Percentiles rank a stretch among this genome's conserved stretches.
Conservation (phyloP, 2,329 filamentous ascomycete genomes). For the Verticillium longisporum region DNA sequence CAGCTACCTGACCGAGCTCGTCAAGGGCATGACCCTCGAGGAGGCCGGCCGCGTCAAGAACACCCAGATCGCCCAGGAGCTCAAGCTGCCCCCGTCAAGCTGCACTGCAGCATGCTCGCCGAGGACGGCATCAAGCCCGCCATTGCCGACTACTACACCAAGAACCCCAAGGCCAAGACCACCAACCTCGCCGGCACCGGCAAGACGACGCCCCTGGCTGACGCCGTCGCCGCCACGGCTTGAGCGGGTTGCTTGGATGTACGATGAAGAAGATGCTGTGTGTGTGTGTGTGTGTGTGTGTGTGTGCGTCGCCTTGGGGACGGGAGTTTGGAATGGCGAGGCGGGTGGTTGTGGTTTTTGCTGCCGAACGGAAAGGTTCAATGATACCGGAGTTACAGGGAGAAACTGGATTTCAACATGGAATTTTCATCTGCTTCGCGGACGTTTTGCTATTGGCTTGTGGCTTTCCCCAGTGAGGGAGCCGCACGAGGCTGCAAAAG, state of each 20-base stretch:
- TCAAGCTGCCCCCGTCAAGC: conserved; percentile 83
- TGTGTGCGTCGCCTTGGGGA: neutral
- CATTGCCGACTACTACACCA: conserved; percentile 84
- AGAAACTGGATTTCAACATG: neutral
- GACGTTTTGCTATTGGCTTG: neutral
- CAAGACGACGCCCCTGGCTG: conserved; percentile 55
- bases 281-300: neutral
- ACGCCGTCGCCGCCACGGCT: conserved; percentile 20
- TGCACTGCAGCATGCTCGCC: conserved; percentile 87
- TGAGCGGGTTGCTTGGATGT: neutral
- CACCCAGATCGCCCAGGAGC: conserved; percentile 95
- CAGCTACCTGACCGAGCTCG: conserved; percentile 92
- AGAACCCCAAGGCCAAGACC: conserved; percentile 67
- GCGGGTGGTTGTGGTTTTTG: neutral
- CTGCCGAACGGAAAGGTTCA: neutral
- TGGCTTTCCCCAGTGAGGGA: neutral
- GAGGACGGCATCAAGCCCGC: conserved; percentile 90
- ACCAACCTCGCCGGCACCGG: conserved; percentile 75
- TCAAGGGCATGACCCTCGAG: conserved; percentile 92
- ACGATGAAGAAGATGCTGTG: neutral
- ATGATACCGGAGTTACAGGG: neutral
- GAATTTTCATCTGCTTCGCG: neutral
- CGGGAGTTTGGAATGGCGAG: neutral
- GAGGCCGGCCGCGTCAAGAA: conserved; percentile 91
- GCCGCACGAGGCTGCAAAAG: neutral